phyloP scores from a whole-genome alignment of 2,329 filamentous ascomycete genomes.

The Botrytis aclada region DNA sequence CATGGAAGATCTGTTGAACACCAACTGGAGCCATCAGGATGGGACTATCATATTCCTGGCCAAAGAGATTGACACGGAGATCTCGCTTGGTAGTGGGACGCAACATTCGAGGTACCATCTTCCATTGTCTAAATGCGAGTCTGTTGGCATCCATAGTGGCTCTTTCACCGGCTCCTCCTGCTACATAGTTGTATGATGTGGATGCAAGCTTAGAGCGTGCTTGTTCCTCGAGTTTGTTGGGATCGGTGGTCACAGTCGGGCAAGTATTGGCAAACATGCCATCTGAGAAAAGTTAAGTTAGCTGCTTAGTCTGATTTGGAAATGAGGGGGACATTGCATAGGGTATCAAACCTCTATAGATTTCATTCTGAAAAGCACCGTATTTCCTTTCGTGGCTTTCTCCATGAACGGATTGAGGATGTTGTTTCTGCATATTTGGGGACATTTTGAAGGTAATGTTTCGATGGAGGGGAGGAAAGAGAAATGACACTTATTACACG shows the following conservation, averaged over 20 bases:
- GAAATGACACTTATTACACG: neutral
- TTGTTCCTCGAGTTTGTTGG: slow-evolving; percentile 54
- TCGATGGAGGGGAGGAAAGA: neutral
- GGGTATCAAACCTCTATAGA: slow-evolving; percentile 26
- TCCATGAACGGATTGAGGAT: slow-evolving; percentile 24
- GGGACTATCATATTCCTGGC: slow-evolving; percentile 47
- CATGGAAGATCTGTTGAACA: slow-evolving; percentile 65
- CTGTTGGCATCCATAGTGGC: slow-evolving; percentile 63
- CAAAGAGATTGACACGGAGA: slow-evolving; percentile 47
- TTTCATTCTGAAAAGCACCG: slow-evolving; percentile 31
- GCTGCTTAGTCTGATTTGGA: neutral
- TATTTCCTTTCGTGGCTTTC: slow-evolving; percentile 25
- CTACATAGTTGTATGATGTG: slow-evolving; percentile 57
- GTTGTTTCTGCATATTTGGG: slow-evolving; percentile 25
- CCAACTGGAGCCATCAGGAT: slow-evolving; percentile 66
- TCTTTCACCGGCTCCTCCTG: slow-evolving; percentile 59
- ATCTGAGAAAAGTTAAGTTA: slow-evolving; percentile 29
- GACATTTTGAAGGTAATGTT: slow-evolving; percentile 18
- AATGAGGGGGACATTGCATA: neutral
- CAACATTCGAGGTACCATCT: slow-evolving; percentile 59
- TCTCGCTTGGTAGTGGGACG: slow-evolving; percentile 39
- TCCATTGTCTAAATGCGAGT: slow-evolving; percentile 62
- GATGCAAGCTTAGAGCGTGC: slow-evolving; percentile 48
- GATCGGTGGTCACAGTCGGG: slow-evolving; percentile 57
- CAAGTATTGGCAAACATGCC: slow-evolving; percentile 48